Percentiles rank a stretch among this genome's conserved stretches.
phyloP scores from a whole-genome alignment of 805 yeast genomes.

The Diddensiella caesifluorescens region DNA sequence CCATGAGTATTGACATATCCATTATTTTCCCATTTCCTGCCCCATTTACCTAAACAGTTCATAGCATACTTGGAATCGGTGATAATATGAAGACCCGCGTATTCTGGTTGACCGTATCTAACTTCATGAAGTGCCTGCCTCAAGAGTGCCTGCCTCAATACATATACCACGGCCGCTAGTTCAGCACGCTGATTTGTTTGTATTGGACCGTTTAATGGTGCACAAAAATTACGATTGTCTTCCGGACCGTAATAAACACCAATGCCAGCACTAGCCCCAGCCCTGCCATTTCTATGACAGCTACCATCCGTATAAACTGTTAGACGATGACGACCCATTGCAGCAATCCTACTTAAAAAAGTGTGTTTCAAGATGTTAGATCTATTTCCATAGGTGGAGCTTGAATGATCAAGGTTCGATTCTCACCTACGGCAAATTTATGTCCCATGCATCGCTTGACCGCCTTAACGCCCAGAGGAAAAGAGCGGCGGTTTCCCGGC shows the following conservation, averaged over 20 bases:
- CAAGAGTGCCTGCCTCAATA: conserved; percentile 46
- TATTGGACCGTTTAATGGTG: conserved; percentile 39
- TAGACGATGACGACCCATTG: too few species aligned
- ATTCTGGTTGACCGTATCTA: not conserved
- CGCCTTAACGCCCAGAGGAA: too few species aligned
- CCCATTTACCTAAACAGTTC: conserved; percentile 54
- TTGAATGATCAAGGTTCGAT: too few species aligned
- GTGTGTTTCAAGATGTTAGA: too few species aligned
- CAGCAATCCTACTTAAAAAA: too few species aligned
- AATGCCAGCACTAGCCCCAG: conserved; percentile 50
- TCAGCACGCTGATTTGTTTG: conserved; percentile 85
- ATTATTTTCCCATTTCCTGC: conserved; percentile 48
- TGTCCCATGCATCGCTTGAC: too few species aligned
- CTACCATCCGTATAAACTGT: conserved; percentile 77
- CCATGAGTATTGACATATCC: conserved; percentile 49
- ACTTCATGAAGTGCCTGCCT: conserved; percentile 29
- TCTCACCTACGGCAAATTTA: too few species aligned
- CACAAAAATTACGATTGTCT: conserved; percentile 51
- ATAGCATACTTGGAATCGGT: conserved; percentile 71
- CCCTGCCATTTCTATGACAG: conserved; percentile 51
- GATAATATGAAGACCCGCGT: conserved; percentile 39
- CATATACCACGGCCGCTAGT: conserved; percentile 57
- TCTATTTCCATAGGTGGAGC: too few species aligned
- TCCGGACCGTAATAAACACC: conserved; percentile 62
- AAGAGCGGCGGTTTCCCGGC: too few species aligned